These are phyloP conservation scores for Adenanthera pavonina DNA, from an alignment of 306 rosid species.

Conservation along the genomic window DNA sequence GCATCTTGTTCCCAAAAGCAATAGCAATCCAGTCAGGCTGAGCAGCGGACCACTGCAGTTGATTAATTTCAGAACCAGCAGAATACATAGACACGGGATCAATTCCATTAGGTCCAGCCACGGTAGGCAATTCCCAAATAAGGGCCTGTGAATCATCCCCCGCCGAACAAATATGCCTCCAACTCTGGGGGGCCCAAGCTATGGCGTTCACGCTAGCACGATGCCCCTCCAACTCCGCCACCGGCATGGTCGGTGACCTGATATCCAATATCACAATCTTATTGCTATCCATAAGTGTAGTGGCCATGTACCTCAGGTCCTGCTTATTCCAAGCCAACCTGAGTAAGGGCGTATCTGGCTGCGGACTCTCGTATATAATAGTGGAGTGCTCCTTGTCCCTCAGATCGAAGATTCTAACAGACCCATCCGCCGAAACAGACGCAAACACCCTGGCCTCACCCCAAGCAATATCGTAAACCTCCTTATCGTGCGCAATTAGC, in stretches of 20 bases:
- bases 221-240: conserved; percentile 93
- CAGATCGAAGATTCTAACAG: conserved; percentile 85
- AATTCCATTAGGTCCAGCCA: conserved; percentile 76
- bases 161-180: conserved; percentile 73
- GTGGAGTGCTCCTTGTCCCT: conserved; percentile 96
- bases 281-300: conserved; percentile 86
- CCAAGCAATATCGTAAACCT: conserved; percentile 95
- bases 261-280: conserved; percentile 90
- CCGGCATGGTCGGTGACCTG: conserved; percentile 84
- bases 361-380: conserved; percentile 92
- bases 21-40: conserved; percentile 92
- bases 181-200: conserved; percentile 80
- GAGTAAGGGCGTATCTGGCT: conserved; percentile 89
- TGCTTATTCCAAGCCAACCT: conserved; percentile 97
- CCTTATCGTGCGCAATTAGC: conserved; percentile 96
- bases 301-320: conserved; percentile 94
- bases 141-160: conserved; percentile 92
- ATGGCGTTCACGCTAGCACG: conserved; percentile 68
- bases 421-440: conserved; percentile 95
- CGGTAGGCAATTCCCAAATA: conserved; percentile 88
- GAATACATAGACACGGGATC: conserved; percentile 85
- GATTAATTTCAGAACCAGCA: conserved; percentile 77
- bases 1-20: conserved; percentile 88
- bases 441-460: conserved; percentile 93
- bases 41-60: conserved; percentile 86